Evolutionary conservation across 257 asterid species (phyloP).

Genomic region (Gentiana macrophylla): DNA sequence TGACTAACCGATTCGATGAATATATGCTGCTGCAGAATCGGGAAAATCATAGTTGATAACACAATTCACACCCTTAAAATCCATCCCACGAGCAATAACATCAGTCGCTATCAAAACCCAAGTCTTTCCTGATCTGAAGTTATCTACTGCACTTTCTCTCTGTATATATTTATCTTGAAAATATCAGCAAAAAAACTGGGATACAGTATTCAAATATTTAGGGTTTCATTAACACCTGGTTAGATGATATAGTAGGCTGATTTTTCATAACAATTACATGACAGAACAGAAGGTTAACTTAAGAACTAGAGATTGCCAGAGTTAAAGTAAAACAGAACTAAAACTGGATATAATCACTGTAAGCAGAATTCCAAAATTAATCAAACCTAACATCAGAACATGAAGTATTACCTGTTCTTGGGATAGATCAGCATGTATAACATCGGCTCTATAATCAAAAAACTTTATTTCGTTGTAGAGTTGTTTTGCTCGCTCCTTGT

Average conservation of each 20-base stretch:
- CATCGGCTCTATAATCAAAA: conserved; percentile 61
- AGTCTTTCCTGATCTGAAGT: conserved; percentile 81
- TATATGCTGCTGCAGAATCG: conserved; percentile 75
- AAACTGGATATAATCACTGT: background rate
- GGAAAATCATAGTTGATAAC: conserved; percentile 90
- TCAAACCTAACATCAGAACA: background rate
- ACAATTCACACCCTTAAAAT: conserved; percentile 84
- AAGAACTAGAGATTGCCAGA: no score
- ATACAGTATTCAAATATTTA: no score
- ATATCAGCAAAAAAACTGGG: background rate
- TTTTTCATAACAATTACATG: no score
- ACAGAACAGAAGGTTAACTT: no score
- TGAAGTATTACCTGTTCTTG: conserved; percentile 37
- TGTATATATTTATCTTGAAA: conserved; percentile 12
- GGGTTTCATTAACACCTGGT: no score
- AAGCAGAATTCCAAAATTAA: background rate
- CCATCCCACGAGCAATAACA: conserved; percentile 95
- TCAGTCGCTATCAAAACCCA: conserved; percentile 95
- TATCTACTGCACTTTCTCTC: conserved; percentile 74
- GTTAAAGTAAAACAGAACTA: no score
- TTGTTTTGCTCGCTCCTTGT: conserved; percentile 77
- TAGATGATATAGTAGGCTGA: no score
- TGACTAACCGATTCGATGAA: conserved; percentile 76
- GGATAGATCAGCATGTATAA: conserved; percentile 70
- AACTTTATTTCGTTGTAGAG: conserved; percentile 60